Percentiles rank a stretch among this genome's conserved stretches.
Conservation (phyloP, 495 filamentous ascomycete genomes). For the Immersiella caudata region DNA sequence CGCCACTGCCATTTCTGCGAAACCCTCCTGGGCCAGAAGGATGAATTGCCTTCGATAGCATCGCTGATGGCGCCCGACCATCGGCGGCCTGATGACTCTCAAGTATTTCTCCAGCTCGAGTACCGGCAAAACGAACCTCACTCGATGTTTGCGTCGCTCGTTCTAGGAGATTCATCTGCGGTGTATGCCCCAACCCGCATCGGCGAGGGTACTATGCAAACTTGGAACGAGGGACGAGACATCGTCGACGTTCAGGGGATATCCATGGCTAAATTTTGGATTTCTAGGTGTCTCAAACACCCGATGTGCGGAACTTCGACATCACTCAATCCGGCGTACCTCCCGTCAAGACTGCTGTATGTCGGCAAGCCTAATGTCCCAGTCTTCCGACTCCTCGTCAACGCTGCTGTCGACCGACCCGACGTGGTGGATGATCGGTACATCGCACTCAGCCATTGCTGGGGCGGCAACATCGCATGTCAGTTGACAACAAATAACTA, state of each 20-base stretch:
- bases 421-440: not conserved
- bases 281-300: no score
- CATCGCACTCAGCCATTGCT: constrained; percentile 10
- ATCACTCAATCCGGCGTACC: not conserved
- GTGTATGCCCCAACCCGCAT: no score
- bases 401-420: not conserved
- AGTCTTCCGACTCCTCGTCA: not conserved
- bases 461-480: not conserved
- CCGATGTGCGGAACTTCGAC: no score
- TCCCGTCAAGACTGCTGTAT: not conserved
- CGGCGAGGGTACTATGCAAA: no score
- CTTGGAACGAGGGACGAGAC: no score
- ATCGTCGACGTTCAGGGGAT: not conserved
- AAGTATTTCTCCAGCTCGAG: not conserved
- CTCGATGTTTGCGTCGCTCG: no score
- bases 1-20: not conserved
- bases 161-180: no score
- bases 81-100: not conserved
- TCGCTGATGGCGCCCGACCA: not conserved
- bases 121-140: not conserved
- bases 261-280: not conserved
- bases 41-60: not conserved
- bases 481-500: not conserved
- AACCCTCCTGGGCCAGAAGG: not conserved
- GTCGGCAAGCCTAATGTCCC: not conserved